phyloP scores from a whole-genome alignment of 768 basidiomycete species.

The Termitomyces sp. region DNA sequence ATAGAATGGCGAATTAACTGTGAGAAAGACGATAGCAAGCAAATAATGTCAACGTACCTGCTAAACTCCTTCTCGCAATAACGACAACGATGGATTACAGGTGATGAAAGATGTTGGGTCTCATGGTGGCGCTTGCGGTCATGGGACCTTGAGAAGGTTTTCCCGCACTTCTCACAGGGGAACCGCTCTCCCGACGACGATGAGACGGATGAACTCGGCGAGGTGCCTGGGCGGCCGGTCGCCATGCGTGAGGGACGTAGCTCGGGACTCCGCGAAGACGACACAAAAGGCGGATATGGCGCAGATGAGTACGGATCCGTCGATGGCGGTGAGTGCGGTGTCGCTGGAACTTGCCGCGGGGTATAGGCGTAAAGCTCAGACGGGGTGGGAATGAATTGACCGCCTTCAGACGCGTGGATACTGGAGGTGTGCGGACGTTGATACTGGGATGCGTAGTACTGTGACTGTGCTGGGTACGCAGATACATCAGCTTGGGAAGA shows the following conservation, averaged over 20 bases:
- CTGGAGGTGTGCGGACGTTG: slow-evolving; percentile 13
- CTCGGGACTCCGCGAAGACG: slow-evolving; percentile 24
- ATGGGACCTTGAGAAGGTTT: slow-evolving; percentile 75
- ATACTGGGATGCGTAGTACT: slow-evolving; percentile 18
- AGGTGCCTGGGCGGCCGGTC: slow-evolving; percentile 34
- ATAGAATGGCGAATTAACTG: not conserved
- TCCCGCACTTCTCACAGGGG: slow-evolving; percentile 68
- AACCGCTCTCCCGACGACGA: slow-evolving; percentile 55
- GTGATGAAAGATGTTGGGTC: slow-evolving; percentile 62
- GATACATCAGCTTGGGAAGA: slow-evolving; percentile 14
- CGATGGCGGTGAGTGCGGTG: slow-evolving; percentile 18
- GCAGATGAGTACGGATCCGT: slow-evolving; percentile 14
- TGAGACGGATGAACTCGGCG: slow-evolving; percentile 31
- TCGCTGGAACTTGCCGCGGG: slow-evolving; percentile 16
- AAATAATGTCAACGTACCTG: slow-evolving; percentile 32
- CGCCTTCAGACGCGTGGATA: slow-evolving; percentile 14
- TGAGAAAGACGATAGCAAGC: slow-evolving; percentile 2
- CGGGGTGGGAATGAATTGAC: slow-evolving; percentile 44
- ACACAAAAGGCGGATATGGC: slow-evolving; percentile 19
- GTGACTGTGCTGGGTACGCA: slow-evolving; percentile 14
- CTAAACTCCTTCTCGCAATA: slow-evolving; percentile 77
- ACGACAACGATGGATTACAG: slow-evolving; percentile 62
- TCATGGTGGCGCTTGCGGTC: slow-evolving; percentile 80
- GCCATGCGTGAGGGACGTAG: slow-evolving; percentile 31
- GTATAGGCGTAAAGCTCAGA: slow-evolving; percentile 33